Evolutionary conservation across 371 early-diverging fungal genomes (phyloP).

Genomic region (Quaeritorhiza haematococci): DNA sequence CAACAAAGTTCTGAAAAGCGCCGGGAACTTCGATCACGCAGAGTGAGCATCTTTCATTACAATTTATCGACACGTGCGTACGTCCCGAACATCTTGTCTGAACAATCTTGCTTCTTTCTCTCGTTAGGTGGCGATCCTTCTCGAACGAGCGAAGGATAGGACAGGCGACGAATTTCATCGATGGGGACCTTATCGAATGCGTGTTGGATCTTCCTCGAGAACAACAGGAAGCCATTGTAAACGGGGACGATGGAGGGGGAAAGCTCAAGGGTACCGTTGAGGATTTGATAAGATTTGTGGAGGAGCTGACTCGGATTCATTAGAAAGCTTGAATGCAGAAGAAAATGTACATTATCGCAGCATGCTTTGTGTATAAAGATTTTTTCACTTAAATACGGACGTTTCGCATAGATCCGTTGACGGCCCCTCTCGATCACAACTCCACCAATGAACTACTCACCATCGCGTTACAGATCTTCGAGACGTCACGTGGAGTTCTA

Average conservation of each 20-base stretch:
- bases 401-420: too few relatives aligned
- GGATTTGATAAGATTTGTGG: constrained; percentile 34
- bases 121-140: constrained; percentile 59
- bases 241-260: constrained; percentile 18
- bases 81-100: neutral
- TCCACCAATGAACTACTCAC: too few relatives aligned
- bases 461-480: too few relatives aligned
- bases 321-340: constrained; percentile 6
- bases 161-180: constrained; percentile 59
- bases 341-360: too few relatives aligned
- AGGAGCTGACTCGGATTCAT: constrained; percentile 38
- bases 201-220: constrained; percentile 61
- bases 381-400: too few relatives aligned
- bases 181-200: constrained; percentile 83
- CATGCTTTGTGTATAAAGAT: too few relatives aligned
- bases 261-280: constrained; percentile 18
- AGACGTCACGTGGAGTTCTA: too few relatives aligned
- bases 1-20: constrained; percentile 42
- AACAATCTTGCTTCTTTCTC: neutral
- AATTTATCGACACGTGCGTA: neutral
- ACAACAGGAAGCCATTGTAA: constrained; percentile 59
- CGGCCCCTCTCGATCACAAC: too few relatives aligned
- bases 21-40: constrained; percentile 47
- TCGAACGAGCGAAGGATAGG: constrained; percentile 45
- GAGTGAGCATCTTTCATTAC: constrained; percentile 45